Evolutionary conservation across 495 filamentous ascomycete genomes (phyloP).

Genomic region (Aspergillus leporis): DNA sequence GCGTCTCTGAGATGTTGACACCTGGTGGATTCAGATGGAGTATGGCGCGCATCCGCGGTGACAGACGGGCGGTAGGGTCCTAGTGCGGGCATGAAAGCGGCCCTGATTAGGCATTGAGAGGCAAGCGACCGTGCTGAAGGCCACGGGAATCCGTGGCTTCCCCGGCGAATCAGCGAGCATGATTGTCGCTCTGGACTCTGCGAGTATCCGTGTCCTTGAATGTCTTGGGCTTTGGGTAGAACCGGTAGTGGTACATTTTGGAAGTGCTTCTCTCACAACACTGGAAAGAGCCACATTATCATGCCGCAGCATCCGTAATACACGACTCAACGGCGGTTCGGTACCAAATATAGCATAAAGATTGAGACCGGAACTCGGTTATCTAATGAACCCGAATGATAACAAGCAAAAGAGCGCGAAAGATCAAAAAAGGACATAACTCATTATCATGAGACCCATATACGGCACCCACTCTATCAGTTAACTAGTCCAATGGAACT

Average conservation of each 20-base stretch:
- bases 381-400: background rate
- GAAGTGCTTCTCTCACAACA: no score
- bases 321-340: background rate
- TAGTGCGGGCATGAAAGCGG: background rate
- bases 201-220: background rate
- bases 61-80: constrained; percentile 13
- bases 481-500: background rate
- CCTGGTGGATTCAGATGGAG: constrained; percentile 14
- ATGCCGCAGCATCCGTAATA: background rate
- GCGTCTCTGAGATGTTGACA: constrained; percentile 11
- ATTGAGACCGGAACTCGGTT: background rate
- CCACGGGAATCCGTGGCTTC: constrained; percentile 8
- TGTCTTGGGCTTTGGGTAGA: background rate
- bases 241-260: background rate
- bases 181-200: background rate
- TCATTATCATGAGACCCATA: background rate
- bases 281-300: background rate
- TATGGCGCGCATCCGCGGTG: constrained; percentile 16
- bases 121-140: constrained; percentile 15
- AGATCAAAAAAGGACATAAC: background rate
- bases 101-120: background rate
- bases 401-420: background rate
- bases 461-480: background rate
- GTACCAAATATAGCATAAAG: background rate
- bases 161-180: constrained; percentile 16